Evolutionary conservation across 75 land plant genomes (phyloP).

Genomic region (Adiantum capillusveneris): DNA sequence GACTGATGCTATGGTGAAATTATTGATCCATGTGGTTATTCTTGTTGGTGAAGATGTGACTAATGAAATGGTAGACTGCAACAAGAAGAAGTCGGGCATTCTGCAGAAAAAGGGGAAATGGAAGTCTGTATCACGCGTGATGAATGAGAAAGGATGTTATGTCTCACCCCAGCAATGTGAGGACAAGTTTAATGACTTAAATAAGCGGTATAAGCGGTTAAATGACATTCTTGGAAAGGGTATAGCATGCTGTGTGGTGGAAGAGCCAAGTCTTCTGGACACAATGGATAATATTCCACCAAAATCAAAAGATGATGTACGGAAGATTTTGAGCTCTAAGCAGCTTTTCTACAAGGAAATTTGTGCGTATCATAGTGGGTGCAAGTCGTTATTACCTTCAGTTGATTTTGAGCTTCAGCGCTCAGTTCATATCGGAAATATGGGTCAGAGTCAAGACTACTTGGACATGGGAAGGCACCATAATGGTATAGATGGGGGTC

Average conservation of each 20-base stretch:
- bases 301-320: slow-evolving; percentile 54
- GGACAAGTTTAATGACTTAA: slow-evolving; percentile 78
- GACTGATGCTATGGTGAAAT: slow-evolving; percentile 66
- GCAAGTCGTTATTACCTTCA: slow-evolving; percentile 28
- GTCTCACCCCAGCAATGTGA: slow-evolving; percentile 85
- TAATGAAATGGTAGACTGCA: slow-evolving; percentile 27
- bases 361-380: slow-evolving; percentile 65
- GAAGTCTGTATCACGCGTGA: slow-evolving; percentile 50
- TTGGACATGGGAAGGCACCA: slow-evolving; percentile 3
- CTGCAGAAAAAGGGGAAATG: slow-evolving; percentile 73
- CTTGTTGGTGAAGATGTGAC: slow-evolving; percentile 47
- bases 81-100: slow-evolving; percentile 26
- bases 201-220: slow-evolving; percentile 62
- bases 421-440: slow-evolving; percentile 23
- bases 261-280: slow-evolving; percentile 53
- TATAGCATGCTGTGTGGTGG: slow-evolving; percentile 61
- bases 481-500: slow-evolving; percentile 26
- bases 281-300: slow-evolving; percentile 43
- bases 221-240: slow-evolving; percentile 69
- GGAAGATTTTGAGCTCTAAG: slow-evolving; percentile 63
- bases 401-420: slow-evolving; percentile 34
- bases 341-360: slow-evolving; percentile 68
- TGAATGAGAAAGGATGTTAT: slow-evolving; percentile 50
- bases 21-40: slow-evolving; percentile 51
- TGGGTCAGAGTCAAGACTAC: background rate